phyloP scores from a whole-genome alignment of 352 stramenopile genomes.

The Peronosclerospora sorghi region DNA sequence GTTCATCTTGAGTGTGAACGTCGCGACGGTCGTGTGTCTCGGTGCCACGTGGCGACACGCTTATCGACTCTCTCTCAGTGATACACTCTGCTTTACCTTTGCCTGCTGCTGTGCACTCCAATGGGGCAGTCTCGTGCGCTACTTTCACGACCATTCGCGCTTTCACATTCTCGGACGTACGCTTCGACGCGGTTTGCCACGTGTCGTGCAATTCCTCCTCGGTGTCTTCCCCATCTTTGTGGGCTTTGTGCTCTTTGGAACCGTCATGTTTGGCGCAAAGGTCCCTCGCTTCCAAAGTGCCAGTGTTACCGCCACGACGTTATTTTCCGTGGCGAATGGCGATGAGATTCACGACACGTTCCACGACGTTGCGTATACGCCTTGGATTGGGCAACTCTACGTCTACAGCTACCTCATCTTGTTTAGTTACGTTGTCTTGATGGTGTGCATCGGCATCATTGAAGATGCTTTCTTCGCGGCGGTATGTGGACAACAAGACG shows the following conservation, averaged over 20 bases:
- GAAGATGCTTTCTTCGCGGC: constrained; percentile 84
- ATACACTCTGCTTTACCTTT: constrained; percentile 48
- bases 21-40: constrained; percentile 38
- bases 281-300: constrained; percentile 65
- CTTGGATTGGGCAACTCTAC: constrained; percentile 75
- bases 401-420: constrained; percentile 81
- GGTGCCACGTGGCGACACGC: constrained; percentile 41
- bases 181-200: constrained; percentile 48
- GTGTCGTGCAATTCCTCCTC: constrained; percentile 67
- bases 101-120: constrained; percentile 56
- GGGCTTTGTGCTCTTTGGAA: constrained; percentile 77
- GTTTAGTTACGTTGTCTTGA: constrained; percentile 85
- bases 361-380: constrained; percentile 50
- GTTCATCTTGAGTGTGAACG: constrained; percentile 39
- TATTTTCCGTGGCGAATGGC: constrained; percentile 81
- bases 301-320: constrained; percentile 51
- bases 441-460: constrained; percentile 85
- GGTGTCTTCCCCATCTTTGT: constrained; percentile 80
- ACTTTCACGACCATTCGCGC: constrained; percentile 49
- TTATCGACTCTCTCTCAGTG: constrained; percentile 41
- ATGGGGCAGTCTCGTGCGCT: constrained; percentile 68
- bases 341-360: constrained; percentile 86
- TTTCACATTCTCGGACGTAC: constrained; percentile 78
- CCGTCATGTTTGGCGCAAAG: constrained; percentile 79
- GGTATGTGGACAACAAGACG: constrained; percentile 48